Evolutionary conservation across 2,329 filamentous ascomycete species (phyloP).

Genomic region (Didymella lethalis): DNA sequence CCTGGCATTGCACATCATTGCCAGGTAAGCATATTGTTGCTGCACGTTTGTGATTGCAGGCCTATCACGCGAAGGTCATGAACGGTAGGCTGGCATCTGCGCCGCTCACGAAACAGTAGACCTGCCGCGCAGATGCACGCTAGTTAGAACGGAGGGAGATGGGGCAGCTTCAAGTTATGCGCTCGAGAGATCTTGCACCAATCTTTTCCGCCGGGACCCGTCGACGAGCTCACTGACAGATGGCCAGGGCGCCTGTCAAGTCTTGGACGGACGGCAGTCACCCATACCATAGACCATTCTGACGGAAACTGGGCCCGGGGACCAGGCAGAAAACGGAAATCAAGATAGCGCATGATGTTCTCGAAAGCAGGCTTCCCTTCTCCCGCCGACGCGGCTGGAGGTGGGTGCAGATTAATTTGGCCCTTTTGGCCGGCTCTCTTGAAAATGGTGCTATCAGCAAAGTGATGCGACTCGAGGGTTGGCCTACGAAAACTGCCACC

Average conservation of each 20-base stretch:
- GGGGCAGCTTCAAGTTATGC: constrained; percentile 12
- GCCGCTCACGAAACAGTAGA: constrained; percentile 14
- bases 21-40: constrained; percentile 14
- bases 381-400: constrained; percentile 30
- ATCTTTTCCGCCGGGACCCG: constrained; percentile 9
- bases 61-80: constrained; percentile 3
- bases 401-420: constrained; percentile 36
- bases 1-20: constrained; percentile 22
- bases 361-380: constrained; percentile 36
- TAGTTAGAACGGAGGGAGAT: constrained; percentile 10
- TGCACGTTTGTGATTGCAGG: constrained; percentile 19
- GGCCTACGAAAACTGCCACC: constrained; percentile 29
- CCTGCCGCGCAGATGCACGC: constrained; percentile 13
- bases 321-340: constrained; percentile 14
- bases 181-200: constrained; percentile 21
- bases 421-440: constrained; percentile 33
- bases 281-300: constrained; percentile 15
- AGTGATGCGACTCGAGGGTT: constrained; percentile 45
- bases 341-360: constrained; percentile 32
- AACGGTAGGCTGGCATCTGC: constrained; percentile 11
- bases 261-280: constrained; percentile 16
- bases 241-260: constrained; percentile 17
- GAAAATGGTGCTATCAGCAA: constrained; percentile 27
- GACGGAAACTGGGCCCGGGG: constrained; percentile 16
- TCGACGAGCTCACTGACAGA: constrained; percentile 7